Percentiles rank a stretch among this genome's conserved stretches.
These are phyloP conservation scores for Fusarium equiseti DNA, from an alignment of 2,329 filamentous ascomycete species.

Conservation along the genomic window DNA sequence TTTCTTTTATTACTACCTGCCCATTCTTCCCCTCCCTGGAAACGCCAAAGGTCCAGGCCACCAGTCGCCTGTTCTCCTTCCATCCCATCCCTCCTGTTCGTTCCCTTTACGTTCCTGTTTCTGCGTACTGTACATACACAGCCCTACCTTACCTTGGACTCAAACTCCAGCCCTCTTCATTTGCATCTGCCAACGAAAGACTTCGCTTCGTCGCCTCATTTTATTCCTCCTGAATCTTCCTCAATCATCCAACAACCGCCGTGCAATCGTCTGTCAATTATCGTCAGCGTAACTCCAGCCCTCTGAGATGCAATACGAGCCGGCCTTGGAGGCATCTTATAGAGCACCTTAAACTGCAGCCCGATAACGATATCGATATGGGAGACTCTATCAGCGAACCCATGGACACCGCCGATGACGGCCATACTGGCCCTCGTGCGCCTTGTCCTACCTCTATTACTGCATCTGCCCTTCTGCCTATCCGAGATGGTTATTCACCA, in stretches of 20 bases:
- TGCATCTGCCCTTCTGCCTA: constrained; percentile 41
- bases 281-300: constrained; percentile 5
- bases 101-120: constrained; percentile 15
- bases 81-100: constrained; percentile 35
- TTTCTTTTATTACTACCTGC: constrained; percentile 42
- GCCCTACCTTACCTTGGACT: constrained; percentile 3
- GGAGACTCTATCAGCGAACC: constrained; percentile 43
- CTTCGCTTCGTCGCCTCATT: constrained; percentile 12
- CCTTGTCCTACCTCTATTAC: constrained; percentile 38
- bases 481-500: constrained; percentile 41
- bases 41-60: constrained; percentile 13
- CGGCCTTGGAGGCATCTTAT: constrained; percentile 41
- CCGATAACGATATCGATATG: constrained; percentile 41
- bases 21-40: constrained; percentile 46
- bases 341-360: constrained; percentile 39
- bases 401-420: constrained; percentile 46
- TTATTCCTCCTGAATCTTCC: neutral
- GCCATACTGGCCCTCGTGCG: constrained; percentile 27
- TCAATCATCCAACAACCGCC: neutral
- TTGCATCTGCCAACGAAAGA: constrained; percentile 19
- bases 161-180: constrained; percentile 18
- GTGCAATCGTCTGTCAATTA: neutral
- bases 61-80: constrained; percentile 47
- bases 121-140: constrained; percentile 13
- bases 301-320: constrained; percentile 45